Evolutionary conservation across 2,329 filamentous ascomycete species (phyloP).

Genomic region (Nannizzia gypsea): DNA sequence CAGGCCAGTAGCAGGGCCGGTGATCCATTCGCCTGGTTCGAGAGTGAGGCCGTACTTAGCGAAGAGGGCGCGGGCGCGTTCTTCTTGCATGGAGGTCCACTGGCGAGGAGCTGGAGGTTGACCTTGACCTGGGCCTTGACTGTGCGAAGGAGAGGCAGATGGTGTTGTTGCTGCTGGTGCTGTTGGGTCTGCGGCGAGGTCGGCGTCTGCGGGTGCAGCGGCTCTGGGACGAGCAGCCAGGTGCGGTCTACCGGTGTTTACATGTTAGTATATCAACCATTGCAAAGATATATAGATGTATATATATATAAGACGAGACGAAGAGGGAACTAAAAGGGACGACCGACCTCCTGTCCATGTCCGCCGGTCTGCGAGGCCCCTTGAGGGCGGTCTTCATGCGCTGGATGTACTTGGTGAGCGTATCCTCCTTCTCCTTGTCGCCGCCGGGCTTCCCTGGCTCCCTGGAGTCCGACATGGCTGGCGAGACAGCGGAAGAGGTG

Average conservation of each 20-base stretch:
- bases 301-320: too few species aligned
- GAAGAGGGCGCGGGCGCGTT: slow-evolving; percentile 35
- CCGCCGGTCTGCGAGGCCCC: slow-evolving; percentile 17
- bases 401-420: slow-evolving; percentile 29
- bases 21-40: slow-evolving; percentile 33
- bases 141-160: too few species aligned
- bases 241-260: background rate
- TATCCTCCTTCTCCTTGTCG: slow-evolving; percentile 19
- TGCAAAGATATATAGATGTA: background rate
- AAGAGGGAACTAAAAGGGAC: background rate
- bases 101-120: slow-evolving; percentile 14
- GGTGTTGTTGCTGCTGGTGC: too few species aligned
- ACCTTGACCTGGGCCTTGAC: too few species aligned
- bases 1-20: slow-evolving; percentile 18
- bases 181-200: background rate
- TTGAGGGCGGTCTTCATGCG: slow-evolving; percentile 30
- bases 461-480: slow-evolving; percentile 12
- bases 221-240: background rate
- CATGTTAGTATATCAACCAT: background rate
- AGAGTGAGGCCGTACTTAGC: slow-evolving; percentile 37
- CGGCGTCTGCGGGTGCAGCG: background rate
- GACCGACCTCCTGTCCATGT: too few species aligned
- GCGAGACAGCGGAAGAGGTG: background rate
- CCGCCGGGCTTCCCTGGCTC: slow-evolving; percentile 9
- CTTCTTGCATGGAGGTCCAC: slow-evolving; percentile 31